Evolutionary conservation across 1,284 basidiomycete species (phyloP).

Genomic region (Exobasidium rhododendri): DNA sequence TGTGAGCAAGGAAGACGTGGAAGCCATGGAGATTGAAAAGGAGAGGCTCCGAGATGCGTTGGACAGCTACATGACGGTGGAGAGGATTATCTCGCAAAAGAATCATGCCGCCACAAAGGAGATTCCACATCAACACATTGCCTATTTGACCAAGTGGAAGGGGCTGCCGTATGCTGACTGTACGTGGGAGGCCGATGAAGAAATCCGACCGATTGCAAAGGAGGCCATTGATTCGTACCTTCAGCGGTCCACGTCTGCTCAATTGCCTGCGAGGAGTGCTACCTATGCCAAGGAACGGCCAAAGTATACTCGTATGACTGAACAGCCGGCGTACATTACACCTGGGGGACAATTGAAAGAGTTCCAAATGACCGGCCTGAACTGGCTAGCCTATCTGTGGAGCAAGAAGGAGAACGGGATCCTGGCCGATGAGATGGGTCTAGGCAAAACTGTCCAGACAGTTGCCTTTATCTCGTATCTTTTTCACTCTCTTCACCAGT

Average conservation of each 20-base stretch:
- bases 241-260: conserved; percentile 70
- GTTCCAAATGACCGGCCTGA: conserved; percentile 95
- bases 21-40: conserved; percentile 74
- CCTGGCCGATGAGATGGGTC: conserved; percentile 98
- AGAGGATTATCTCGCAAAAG: conserved; percentile 82
- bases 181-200: conserved; percentile 82
- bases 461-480: conserved; percentile 95
- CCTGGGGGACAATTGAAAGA: conserved; percentile 78
- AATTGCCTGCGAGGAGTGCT: conserved; percentile 81
- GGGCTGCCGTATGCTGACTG: conserved; percentile 90
- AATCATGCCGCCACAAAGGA: conserved; percentile 64
- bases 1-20: conserved; percentile 80
- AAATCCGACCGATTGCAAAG: conserved; percentile 64
- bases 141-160: conserved; percentile 98
- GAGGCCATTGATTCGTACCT: conserved; percentile 78
- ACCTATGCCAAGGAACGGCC: conserved; percentile 73
- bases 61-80: conserved; percentile 86
- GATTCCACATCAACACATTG: conserved; percentile 61
- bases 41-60: conserved; percentile 85
- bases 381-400: conserved; percentile 98
- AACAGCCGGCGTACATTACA: conserved; percentile 84
- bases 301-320: conserved; percentile 76
- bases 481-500: conserved; percentile 85
- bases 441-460: conserved; percentile 95
- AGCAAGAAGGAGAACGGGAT: conserved; percentile 92